These are phyloP conservation scores for Vigna trinervia DNA, from an alignment of 306 rosid genomes.

Conservation along the genomic window DNA sequence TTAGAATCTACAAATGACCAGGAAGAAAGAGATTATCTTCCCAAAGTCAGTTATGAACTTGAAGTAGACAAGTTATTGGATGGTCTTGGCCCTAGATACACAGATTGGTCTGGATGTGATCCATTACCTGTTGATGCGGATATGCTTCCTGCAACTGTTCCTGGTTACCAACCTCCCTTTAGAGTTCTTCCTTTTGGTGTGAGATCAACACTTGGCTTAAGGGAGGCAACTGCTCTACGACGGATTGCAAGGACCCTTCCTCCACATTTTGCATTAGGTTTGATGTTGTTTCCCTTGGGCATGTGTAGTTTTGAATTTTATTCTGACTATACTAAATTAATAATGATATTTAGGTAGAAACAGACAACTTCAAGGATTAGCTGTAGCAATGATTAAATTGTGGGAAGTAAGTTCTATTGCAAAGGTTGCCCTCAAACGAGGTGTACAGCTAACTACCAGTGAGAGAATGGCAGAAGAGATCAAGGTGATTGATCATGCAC, in stretches of 20 bases:
- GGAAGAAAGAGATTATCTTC: constrained; percentile 43
- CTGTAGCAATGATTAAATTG: constrained; percentile 78
- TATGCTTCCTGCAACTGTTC: constrained; percentile 74
- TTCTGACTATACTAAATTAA: constrained; percentile 41
- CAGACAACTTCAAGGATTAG: constrained; percentile 94
- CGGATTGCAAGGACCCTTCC: constrained; percentile 92
- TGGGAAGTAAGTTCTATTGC: constrained; percentile 93
- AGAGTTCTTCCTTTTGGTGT: constrained; percentile 96
- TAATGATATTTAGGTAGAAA: constrained; percentile 70
- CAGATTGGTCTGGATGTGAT: constrained; percentile 91
- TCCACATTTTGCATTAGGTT: constrained; percentile 98
- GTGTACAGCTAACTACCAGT: constrained; percentile 95
- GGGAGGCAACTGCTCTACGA: constrained; percentile 81
- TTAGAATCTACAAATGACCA: constrained; percentile 51
- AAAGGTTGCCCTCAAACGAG: constrained; percentile 95
- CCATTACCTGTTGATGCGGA: constrained; percentile 95
- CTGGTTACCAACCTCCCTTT: constrained; percentile 86
- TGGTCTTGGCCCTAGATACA: constrained; percentile 82
- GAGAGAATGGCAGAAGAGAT: constrained; percentile 99
- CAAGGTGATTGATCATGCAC: constrained; percentile 66
- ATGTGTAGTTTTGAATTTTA: constrained; percentile 28
- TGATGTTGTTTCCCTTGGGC: constrained; percentile 37
- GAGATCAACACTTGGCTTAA: constrained; percentile 73
- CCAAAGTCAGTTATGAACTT: constrained; percentile 75
- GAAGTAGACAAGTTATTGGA: constrained; percentile 82